Base-by-base conservation (phyloP, 2,329 filamentous ascomycete species). In the Bisporella sp. region DNA sequence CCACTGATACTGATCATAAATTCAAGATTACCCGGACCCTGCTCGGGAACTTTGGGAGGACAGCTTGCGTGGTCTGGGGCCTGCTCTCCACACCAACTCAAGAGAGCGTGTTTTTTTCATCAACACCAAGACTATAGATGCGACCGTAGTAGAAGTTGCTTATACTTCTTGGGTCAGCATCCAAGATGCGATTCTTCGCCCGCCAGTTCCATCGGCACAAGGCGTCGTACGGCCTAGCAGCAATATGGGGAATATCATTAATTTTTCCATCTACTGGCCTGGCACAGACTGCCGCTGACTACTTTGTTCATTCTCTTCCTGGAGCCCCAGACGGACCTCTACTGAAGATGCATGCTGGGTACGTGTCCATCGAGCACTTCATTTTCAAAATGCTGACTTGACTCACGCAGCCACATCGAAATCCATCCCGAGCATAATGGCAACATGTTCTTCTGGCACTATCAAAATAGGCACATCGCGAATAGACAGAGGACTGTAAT, bases 401-500 rank as follows among this genome's bases (percentile, higher is more conserved):
- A 35, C 50, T 49, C 32, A 51, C 35, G 61, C 66, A 96, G 90
- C 49, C 93, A 99, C 72, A 85, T 99, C 68, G 91, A 97, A 71
- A 78, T 99, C 62, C 87, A 84, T 33, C 80, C 86, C 21, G 84
- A 89, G 58, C 80, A 86, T 67, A 89, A 97, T 66, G 92, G 89
- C 60, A 95, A 97, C 69, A 72, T 99, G 13, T 99, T 97, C 76
- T 99, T 99, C 75, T 99, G 93, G 93, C 89, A 96, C 64, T 96
- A 88, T 66, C 83, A 96, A 66, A 97, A 97, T 66, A 81, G 88
- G 59, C 93, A 99, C 68, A 96, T 99, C 59, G 92, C 90, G 51
- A 88, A 97, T 66, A 82, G 79, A 61, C 88, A 93, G 67, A 82
- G 93, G 51, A 96, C 91, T 3, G 87, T 99, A 8, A 84, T 99